Percentiles rank a stretch among this genome's conserved stretches.
Evolutionary conservation across 176 grass and related monocot genomes (phyloP).

Genomic region (Oryza punctata): DNA sequence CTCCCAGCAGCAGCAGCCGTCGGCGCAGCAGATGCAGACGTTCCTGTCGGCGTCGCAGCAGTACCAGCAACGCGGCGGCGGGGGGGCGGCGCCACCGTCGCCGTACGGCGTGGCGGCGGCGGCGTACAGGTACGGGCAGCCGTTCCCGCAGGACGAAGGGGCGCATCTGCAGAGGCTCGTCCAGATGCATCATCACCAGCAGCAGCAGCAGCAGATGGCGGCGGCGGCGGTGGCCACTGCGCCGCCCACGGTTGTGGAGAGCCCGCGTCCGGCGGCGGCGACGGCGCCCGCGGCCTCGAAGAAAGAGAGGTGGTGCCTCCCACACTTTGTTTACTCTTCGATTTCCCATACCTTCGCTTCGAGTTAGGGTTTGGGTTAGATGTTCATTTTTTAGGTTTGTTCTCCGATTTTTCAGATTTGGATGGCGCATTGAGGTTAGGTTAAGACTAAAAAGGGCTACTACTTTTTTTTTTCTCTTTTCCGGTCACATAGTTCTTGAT

Average conservation of each 20-base stretch:
- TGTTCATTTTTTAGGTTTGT: neutral
- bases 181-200: slow-evolving; percentile 43
- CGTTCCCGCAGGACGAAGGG: slow-evolving; percentile 24
- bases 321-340: neutral
- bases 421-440: slow-evolving; percentile 13
- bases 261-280: slow-evolving; percentile 43
- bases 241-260: slow-evolving; percentile 30
- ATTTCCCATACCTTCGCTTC: neutral
- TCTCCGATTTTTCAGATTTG: slow-evolving; percentile 35
- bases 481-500: slow-evolving; percentile 28
- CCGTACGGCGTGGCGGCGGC: slow-evolving; percentile 28
- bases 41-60: slow-evolving; percentile 50
- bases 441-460: slow-evolving; percentile 8
- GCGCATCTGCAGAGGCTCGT: slow-evolving; percentile 58
- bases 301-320: slow-evolving; percentile 46
- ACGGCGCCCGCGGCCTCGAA: slow-evolving; percentile 27
- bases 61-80: slow-evolving; percentile 41
- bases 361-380: slow-evolving; percentile 43
- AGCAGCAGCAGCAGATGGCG: slow-evolving; percentile 26
- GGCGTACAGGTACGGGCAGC: slow-evolving; percentile 36
- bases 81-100: neutral
- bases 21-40: slow-evolving; percentile 21
- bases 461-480: slow-evolving; percentile 1
- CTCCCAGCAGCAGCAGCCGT: slow-evolving; percentile 28
- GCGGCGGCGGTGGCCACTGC: slow-evolving; percentile 19